Evolutionary conservation across 352 stramenopile species (phyloP), one percentile per base, ranked within the genome.

Genomic region (Phytopythium mirpurense): DNA sequence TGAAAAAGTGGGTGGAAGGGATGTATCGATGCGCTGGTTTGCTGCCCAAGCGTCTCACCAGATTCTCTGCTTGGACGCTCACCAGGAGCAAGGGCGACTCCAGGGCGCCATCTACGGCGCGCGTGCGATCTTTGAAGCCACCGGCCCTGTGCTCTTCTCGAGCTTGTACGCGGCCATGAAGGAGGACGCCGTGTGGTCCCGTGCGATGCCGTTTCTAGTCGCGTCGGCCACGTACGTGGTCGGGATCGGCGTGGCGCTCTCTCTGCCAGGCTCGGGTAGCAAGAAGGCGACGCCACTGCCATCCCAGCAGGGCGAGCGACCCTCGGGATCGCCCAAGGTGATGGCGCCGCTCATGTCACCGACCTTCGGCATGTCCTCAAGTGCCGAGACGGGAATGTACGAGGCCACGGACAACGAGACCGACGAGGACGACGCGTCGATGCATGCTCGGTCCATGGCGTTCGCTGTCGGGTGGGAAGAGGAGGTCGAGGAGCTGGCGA

Each of bases 21-120:
- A 42, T n/a, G n/a, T n/a, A n/a, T n/a, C n/a, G n/a, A 42, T 11
- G 36, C 36, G n/a, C 6, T 14, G 18, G 3, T 19, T 14, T 42
- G 36, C 18, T 59, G 26, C 35, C 29, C 9, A 18, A 26, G n/a
- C n/a, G n/a, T n/a, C n/a, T n/a, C n/a, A n/a, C n/a, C n/a, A n/a
- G n/a, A n/a, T n/a, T n/a, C n/a, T n/a, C n/a, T n/a, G n/a, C n/a
- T n/a, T n/a, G n/a, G n/a, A n/a, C n/a, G n/a, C n/a, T n/a, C 7
- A 23, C 1, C 46, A 85, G 62, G 78, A 92, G 37, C 81, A 92
- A 81, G 81, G 81, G 10, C 77, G 75, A 7, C 61, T 92, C 0
- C 81, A 92, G 56, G 78, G 81, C 4, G 76, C 77, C 24, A 85
- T 92, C 51, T 88, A 88, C 49, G 76, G 69, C 24, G 77, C 67